Base-by-base conservation (phyloP, 805 yeast genomes). In the Geotrichum ghanense region DNA sequence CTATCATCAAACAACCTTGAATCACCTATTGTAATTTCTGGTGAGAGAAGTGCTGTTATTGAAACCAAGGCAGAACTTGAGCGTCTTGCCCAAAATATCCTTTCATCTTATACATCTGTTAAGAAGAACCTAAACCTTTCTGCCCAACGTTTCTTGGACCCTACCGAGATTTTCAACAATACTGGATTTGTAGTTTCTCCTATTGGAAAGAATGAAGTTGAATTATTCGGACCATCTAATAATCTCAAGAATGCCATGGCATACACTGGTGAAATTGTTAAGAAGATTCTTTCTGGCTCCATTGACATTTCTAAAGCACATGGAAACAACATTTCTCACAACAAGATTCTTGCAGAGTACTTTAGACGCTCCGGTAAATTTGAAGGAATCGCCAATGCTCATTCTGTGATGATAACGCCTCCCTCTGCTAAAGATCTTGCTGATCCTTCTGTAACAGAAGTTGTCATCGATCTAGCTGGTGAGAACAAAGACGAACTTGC, bases 251-350 rank as follows among this genome's bases (percentile, higher is more conserved):
- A 68, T 16, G 97, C 97, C 17, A 69, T 81, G 51, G 70, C 69
- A 23, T 67, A 65, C 49, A 85, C 90, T 14, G 75, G 79, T 62
- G 61, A 71, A 43, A 69, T 77, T 39, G 75, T 92, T 26, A 69
- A 78, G 43, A 71, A 75, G 47, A 78, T 72, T 59, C 68, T 72
- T 48, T 76, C 81, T 37, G 87, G 80, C 53, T 66, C 78, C 27
- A 71, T 92, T 58, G 95, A 88, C 57, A 80, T 92, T 63, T 79
- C 94, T 9, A 81, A 76, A 64, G 95, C 97, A 24, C 97, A 92
- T 62, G 84, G 87, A 57, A 85, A 83, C 53, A 77, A 85, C 59
- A 59, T 76, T 45, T 62, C 68, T 16, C 97, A 92, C 57, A 96
- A 95, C 7, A 76, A 77, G 51, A 74, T 79, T 37, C 70, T 92